Evolutionary conservation across 805 yeast species (phyloP).

Genomic region (Ogataea chonburiensis): DNA sequence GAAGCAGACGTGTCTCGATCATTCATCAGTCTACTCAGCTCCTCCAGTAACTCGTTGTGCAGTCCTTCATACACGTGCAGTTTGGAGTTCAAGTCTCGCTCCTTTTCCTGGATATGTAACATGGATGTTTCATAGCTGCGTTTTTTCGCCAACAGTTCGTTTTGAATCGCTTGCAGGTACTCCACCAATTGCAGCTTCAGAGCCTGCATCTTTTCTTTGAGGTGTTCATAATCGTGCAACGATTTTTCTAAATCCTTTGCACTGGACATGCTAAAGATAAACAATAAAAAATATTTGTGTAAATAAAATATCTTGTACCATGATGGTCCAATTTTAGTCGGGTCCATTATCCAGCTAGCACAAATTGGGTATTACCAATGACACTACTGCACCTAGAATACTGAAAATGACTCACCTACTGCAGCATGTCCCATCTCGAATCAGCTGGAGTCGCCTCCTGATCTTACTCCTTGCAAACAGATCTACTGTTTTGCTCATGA

Average conservation of each 20-base stretch:
- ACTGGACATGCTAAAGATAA: constrained; percentile 16
- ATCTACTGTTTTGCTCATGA: too few relatives aligned
- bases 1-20: constrained; percentile 35
- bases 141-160: constrained; percentile 24
- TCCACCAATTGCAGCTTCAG: constrained; percentile 18
- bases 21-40: constrained; percentile 22
- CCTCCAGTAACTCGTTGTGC: constrained; percentile 23
- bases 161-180: constrained; percentile 17
- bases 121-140: constrained; percentile 24
- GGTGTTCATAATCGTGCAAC: constrained; percentile 22
- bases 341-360: too few relatives aligned
- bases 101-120: constrained; percentile 23
- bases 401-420: too few relatives aligned
- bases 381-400: too few relatives aligned
- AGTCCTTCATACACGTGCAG: constrained; percentile 19
- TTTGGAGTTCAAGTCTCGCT: constrained; percentile 20
- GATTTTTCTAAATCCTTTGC: constrained; percentile 20
- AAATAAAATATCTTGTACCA: too few relatives aligned
- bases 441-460: too few relatives aligned
- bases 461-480: too few relatives aligned
- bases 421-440: too few relatives aligned
- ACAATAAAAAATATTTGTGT: constrained; percentile 2
- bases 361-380: too few relatives aligned
- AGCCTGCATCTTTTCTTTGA: constrained; percentile 25
- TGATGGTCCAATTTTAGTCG: too few relatives aligned